These are phyloP conservation scores for Leccinum obscurum DNA, from an alignment of 768 basidiomycete genomes.

Conservation along the genomic window DNA sequence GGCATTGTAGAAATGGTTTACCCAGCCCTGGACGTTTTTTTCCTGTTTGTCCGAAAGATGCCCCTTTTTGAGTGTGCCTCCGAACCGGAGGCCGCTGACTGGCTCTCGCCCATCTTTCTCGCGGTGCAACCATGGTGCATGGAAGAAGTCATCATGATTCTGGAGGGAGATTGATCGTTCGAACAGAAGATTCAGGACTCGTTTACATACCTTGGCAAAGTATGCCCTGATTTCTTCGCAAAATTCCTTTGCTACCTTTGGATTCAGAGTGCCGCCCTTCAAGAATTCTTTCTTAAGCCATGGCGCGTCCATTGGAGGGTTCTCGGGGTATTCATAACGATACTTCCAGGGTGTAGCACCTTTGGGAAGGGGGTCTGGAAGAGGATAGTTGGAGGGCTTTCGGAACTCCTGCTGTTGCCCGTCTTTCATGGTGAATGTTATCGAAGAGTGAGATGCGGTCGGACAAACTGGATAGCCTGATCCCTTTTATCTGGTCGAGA, in stretches of 20 bases:
- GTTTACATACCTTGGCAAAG: not conserved
- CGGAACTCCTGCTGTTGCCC: not conserved
- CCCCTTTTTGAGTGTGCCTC: not conserved
- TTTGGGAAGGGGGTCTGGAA: not conserved
- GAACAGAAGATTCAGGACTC: not conserved
- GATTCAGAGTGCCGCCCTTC: not conserved
- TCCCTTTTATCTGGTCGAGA: not conserved
- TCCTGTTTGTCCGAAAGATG: not conserved
- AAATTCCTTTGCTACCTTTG: not conserved
- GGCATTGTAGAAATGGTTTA: constrained; percentile 1
- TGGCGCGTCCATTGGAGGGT: not conserved
- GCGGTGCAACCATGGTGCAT: constrained; percentile 5
- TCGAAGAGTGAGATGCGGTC: not conserved
- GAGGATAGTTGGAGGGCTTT: not conserved
- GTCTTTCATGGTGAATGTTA: not conserved
- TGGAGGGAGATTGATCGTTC: not conserved
- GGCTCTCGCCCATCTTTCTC: not conserved
- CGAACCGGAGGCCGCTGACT: not conserved
- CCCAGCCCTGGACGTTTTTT: not conserved
- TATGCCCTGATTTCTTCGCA: not conserved
- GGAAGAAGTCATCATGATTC: not conserved
- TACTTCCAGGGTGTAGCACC: not conserved
- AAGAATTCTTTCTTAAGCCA: not conserved
- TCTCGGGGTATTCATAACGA: not conserved
- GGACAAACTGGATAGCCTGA: not conserved